Evolutionary conservation across 495 filamentous ascomycete species (phyloP).

Genomic region (Haplographium delicatum): DNA sequence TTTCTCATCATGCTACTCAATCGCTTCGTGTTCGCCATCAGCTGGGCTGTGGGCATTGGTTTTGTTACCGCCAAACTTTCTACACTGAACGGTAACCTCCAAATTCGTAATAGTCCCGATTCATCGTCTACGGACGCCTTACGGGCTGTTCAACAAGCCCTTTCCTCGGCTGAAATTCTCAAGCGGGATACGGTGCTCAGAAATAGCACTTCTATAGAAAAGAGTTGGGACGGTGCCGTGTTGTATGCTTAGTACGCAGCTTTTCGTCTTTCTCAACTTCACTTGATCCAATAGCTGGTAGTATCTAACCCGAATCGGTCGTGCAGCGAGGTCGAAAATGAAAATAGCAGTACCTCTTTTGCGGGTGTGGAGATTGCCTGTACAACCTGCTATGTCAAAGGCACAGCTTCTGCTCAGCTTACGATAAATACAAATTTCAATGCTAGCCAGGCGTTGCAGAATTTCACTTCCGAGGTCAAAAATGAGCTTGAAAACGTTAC

Average conservation of each 20-base stretch:
- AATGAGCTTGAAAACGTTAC: slow-evolving; percentile 31
- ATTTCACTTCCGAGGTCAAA: slow-evolving; percentile 23
- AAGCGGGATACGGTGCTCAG: slow-evolving; percentile 31
- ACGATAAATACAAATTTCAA: slow-evolving; percentile 36
- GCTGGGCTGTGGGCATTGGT: background rate
- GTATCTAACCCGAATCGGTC: slow-evolving; percentile 6
- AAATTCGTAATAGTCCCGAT: background rate
- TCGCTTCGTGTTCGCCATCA: background rate
- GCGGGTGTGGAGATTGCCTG: slow-evolving; percentile 38
- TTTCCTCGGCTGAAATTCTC: background rate
- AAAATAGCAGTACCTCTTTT: background rate
- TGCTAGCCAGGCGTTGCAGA: slow-evolving; percentile 30
- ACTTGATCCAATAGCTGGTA: too few relatives aligned
- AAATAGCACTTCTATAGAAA: slow-evolving; percentile 31
- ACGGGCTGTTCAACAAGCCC: background rate
- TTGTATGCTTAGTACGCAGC: slow-evolving; percentile 31
- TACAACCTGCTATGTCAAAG: slow-evolving; percentile 47
- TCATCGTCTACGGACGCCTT: background rate
- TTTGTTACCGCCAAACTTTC: background rate
- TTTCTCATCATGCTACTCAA: background rate
- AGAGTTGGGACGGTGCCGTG: slow-evolving; percentile 35
- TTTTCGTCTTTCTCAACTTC: too few relatives aligned
- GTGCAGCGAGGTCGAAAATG: background rate
- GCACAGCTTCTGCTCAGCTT: slow-evolving; percentile 36
- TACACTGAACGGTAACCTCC: background rate